These are phyloP conservation scores for Alopecurus myosuroides DNA, from an alignment of 176 grass and related monocot genomes.

Conservation along the genomic window DNA sequence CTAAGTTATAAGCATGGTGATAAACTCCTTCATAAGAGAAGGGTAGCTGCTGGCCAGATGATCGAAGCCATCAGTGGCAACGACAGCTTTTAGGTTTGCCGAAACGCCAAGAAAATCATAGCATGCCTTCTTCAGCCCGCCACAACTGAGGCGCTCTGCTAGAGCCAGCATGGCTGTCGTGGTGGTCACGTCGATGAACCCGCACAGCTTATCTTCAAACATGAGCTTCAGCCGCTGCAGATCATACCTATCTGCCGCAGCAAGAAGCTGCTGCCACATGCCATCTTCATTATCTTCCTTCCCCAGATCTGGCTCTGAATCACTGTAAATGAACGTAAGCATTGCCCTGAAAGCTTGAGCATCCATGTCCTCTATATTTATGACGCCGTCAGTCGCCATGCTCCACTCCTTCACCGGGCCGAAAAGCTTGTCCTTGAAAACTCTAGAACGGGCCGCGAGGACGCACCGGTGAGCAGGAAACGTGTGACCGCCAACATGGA, in stretches of 20 bases:
- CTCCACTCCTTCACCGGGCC: not conserved
- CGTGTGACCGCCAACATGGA: not conserved
- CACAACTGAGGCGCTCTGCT: not conserved
- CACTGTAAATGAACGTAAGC: not conserved
- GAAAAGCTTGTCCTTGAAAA: not conserved
- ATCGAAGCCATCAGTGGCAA: not conserved
- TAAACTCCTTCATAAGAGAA: not conserved
- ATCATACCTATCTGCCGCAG: not conserved
- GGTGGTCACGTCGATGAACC: not conserved
- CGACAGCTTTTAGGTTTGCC: not conserved
- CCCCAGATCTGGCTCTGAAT: not conserved
- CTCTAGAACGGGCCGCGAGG: not conserved
- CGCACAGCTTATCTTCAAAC: too few species aligned
- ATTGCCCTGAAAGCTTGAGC: not conserved
- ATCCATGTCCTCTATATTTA: not conserved
- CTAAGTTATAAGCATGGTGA: not conserved
- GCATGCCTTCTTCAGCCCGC: not conserved
- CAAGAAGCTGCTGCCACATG: not conserved
- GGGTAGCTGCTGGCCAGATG: not conserved
- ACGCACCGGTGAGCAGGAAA: not conserved
- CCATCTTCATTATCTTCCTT: not conserved
- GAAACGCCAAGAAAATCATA: not conserved
- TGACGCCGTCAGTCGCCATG: not conserved
- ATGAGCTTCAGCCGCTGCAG: too few species aligned
- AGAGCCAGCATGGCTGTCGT: not conserved